Conservation (phyloP, 176 grass and related monocot genomes). For the Hordeum marinum region DNA sequence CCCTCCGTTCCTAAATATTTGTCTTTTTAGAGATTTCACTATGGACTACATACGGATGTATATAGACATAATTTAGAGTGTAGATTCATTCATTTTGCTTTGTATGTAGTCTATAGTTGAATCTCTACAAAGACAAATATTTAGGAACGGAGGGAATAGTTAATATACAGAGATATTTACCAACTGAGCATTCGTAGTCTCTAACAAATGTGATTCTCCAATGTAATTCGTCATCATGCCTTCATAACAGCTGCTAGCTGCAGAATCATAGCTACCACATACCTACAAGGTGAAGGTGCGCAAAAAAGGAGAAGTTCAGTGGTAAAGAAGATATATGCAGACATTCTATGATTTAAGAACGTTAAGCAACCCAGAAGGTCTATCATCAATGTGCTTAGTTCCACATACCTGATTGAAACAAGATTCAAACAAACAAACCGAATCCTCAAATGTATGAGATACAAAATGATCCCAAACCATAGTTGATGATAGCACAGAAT, state of each 20-base stretch:
- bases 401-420: constrained; percentile 60
- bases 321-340: not conserved
- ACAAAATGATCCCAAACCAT: constrained; percentile 85
- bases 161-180: constrained; percentile 40
- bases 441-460: constrained; percentile 59
- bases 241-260: constrained; percentile 28
- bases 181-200: constrained; percentile 43
- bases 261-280: constrained; percentile 36
- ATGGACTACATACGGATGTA: no score
- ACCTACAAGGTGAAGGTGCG: constrained; percentile 26
- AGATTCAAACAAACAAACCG: constrained; percentile 54
- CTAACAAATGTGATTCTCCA: constrained; percentile 29
- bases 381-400: constrained; percentile 2
- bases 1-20: no score
- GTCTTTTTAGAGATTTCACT: no score
- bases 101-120: no score
- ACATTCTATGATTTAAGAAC: not conserved
- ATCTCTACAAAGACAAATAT: no score
- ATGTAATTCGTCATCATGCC: constrained; percentile 26
- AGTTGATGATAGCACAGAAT: constrained; percentile 66
- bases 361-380: not conserved
- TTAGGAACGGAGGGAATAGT: no score
- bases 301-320: not conserved
- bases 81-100: no score
- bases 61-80: no score